These are phyloP conservation scores for Teratosphaeria gauchensis DNA, from an alignment of 2,329 filamentous ascomycete species.

Conservation along the genomic window DNA sequence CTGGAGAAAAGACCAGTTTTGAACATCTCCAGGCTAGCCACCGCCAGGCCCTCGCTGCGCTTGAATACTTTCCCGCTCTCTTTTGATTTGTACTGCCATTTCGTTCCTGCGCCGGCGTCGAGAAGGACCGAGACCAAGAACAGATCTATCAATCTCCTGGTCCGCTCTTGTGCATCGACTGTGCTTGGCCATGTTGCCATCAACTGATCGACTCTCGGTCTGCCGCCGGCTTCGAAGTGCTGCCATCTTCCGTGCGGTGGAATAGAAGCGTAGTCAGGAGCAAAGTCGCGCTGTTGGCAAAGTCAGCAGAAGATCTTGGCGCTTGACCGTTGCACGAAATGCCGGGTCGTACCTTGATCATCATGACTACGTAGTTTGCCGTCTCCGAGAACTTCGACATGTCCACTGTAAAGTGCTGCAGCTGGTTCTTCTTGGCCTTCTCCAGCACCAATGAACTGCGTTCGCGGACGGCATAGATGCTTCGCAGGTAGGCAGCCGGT, in stretches of 20 bases:
- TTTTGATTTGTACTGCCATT: slow-evolving; percentile 86
- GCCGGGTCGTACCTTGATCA: slow-evolving; percentile 65
- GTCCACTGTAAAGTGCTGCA: slow-evolving; percentile 84
- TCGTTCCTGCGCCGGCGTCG: slow-evolving; percentile 79
- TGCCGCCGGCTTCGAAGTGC: slow-evolving; percentile 72
- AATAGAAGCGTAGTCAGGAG: slow-evolving; percentile 59
- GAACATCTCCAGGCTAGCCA: slow-evolving; percentile 80
- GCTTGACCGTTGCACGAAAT: not conserved
- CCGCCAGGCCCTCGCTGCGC: slow-evolving; percentile 80
- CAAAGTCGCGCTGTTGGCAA: slow-evolving; percentile 53
- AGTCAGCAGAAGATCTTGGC: not conserved
- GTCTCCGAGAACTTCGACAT: slow-evolving; percentile 75
- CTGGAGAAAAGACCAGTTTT: slow-evolving; percentile 84
- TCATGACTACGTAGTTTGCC: slow-evolving; percentile 77
- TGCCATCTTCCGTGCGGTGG: slow-evolving; percentile 81
- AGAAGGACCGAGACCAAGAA: slow-evolving; percentile 73
- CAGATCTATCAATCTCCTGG: slow-evolving; percentile 65
- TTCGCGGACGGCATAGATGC: slow-evolving; percentile 79
- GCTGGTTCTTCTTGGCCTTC: slow-evolving; percentile 65
- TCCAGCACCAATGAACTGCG: slow-evolving; percentile 62
- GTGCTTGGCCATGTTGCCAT: slow-evolving; percentile 58
- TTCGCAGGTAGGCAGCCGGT: slow-evolving; percentile 82
- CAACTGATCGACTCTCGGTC: slow-evolving; percentile 62
- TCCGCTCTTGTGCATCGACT: slow-evolving; percentile 63
- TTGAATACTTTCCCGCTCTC: slow-evolving; percentile 76